Conservation (phyloP, 306 rosid genomes). For the Begonia masoniana region DNA sequence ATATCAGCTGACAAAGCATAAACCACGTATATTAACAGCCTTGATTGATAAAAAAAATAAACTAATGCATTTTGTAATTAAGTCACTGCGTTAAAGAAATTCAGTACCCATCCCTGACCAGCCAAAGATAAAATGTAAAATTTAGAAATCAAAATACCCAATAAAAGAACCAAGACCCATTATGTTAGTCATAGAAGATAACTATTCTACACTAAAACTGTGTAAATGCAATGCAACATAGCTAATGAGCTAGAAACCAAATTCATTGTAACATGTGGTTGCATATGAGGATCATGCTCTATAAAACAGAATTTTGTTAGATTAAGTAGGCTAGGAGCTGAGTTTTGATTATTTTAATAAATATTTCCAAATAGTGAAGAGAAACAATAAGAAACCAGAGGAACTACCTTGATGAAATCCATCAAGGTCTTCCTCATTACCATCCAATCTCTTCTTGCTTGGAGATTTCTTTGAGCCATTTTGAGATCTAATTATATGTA, state of each 20-base stretch:
- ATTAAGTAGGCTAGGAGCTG: too few species aligned
- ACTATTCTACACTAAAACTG: too few species aligned
- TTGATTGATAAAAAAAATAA: neutral
- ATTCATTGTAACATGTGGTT: too few species aligned
- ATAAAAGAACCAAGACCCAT: too few species aligned
- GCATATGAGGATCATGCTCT: too few species aligned
- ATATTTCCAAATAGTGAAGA: neutral
- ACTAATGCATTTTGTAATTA: neutral
- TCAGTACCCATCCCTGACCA: neutral
- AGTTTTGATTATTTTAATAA: too few species aligned
- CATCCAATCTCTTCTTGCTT: slow-evolving; percentile 35
- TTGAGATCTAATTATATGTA: slow-evolving; percentile 24
- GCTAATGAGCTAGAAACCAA: too few species aligned
- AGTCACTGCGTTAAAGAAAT: neutral
- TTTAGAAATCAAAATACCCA: too few species aligned
- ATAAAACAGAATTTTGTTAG: too few species aligned
- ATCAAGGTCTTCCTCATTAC: slow-evolving; percentile 15
- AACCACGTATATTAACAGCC: neutral
- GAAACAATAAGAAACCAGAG: neutral
- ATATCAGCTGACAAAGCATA: slow-evolving; percentile 6
- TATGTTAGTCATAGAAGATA: too few species aligned
- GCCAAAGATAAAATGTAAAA: too few species aligned
- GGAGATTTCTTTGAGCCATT: slow-evolving; percentile 43
- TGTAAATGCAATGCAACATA: too few species aligned
- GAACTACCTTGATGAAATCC: slow-evolving; percentile 25